A percentile compares a stretch with the other conserved stretches of the same genome.
These are phyloP conservation scores for Geoglossum glabrum DNA, from an alignment of 495 filamentous ascomycete species.

Conservation along the genomic window DNA sequence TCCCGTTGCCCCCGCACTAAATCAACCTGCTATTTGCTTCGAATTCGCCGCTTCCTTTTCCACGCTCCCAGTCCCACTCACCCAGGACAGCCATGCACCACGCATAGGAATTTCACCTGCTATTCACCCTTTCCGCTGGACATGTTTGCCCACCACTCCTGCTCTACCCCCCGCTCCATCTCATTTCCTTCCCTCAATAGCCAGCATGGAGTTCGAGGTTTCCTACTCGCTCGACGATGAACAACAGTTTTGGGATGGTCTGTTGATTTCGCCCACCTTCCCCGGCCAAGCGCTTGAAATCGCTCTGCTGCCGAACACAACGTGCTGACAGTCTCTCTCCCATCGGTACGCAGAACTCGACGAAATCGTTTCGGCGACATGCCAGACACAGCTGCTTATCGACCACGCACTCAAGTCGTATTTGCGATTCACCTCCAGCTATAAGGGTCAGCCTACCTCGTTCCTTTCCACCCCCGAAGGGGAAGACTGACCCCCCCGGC, in stretches of 20 bases:
- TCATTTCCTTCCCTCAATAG: background rate
- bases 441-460: constrained; percentile 34
- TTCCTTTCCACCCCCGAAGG: background rate
- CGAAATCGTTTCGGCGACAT: constrained; percentile 52
- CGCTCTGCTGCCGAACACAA: background rate
- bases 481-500: background rate
- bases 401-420: constrained; percentile 74
- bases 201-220: constrained; percentile 44
- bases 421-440: constrained; percentile 55
- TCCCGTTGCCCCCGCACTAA: too few relatives aligned
- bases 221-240: constrained; percentile 57
- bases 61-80: background rate
- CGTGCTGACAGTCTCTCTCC: constrained; percentile 2
- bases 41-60: background rate
- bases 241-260: constrained; percentile 86
- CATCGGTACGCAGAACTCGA: constrained; percentile 43
- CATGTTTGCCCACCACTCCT: background rate
- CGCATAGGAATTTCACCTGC: background rate
- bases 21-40: background rate
- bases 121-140: background rate
- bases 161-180: background rate
- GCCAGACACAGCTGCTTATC: constrained; percentile 56
- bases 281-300: constrained; percentile 1
- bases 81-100: background rate
- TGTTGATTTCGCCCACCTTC: too few relatives aligned